A percentile compares a stretch with the other conserved stretches of the same genome.
phyloP scores from a whole-genome alignment of 202 grass and related monocot genomes.

The Musa balbisiana region DNA sequence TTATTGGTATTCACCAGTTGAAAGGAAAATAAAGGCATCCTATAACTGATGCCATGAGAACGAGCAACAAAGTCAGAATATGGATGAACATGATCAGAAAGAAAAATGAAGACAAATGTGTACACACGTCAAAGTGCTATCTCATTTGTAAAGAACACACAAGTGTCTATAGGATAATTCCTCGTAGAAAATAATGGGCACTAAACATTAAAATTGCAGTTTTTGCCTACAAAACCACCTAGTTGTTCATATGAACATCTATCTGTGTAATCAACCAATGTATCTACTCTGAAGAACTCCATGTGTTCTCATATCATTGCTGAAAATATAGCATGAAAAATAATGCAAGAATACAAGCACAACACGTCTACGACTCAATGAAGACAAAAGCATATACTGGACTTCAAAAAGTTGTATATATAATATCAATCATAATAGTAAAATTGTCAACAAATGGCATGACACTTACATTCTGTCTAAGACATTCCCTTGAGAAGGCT shows the following conservation, averaged over 20 bases:
- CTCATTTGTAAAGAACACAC: too few species aligned
- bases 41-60: neutral
- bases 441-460: neutral
- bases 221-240: too few species aligned
- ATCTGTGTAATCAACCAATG: neutral
- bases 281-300: neutral
- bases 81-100: too few species aligned
- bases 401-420: neutral
- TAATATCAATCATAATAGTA: neutral
- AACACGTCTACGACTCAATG: neutral
- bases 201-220: too few species aligned
- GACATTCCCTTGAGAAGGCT: conserved; percentile 91
- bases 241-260: neutral
- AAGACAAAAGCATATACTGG: neutral
- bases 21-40: neutral
- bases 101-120: too few species aligned
- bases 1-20: neutral
- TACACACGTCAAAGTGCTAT: too few species aligned
- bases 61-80: too few species aligned
- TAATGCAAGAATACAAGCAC: neutral
- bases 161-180: too few species aligned
- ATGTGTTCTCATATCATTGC: neutral
- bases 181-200: too few species aligned
- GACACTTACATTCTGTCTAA: conserved; percentile 66
- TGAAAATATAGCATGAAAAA: neutral